Percentiles rank a stretch among this genome's conserved stretches.
Evolutionary conservation across 208 protist species (phyloP).

Genomic region (Trypanosoma boissoni): DNA sequence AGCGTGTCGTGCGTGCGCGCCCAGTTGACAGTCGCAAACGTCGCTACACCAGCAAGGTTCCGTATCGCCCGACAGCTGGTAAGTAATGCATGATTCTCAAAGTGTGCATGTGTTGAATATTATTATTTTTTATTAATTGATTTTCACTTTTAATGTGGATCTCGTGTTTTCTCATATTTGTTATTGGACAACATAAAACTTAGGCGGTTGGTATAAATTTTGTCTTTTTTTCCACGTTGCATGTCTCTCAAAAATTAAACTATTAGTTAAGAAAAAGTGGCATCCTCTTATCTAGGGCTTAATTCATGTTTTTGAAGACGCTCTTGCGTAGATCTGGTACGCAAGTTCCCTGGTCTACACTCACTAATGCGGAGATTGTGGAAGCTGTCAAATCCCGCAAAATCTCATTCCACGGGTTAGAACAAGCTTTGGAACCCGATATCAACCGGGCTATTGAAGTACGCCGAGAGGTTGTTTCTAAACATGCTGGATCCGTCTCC

Average conservation of each 20-base stretch:
- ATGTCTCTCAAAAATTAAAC: not conserved
- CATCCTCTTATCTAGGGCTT: not conserved
- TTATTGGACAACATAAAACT: too few species aligned
- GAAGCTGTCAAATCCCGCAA: constrained; percentile 68
- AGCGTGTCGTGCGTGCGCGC: constrained; percentile 94
- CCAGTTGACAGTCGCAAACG: constrained; percentile 77
- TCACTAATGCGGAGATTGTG: constrained; percentile 71
- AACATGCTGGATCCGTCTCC: constrained; percentile 16
- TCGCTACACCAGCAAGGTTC: constrained; percentile 84
- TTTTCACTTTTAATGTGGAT: constrained; percentile 13
- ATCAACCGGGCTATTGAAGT: constrained; percentile 86
- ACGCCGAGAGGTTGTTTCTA: constrained; percentile 70
- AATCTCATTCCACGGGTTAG: constrained; percentile 82
- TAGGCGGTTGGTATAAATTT: too few species aligned
- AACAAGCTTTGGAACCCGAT: constrained; percentile 82
- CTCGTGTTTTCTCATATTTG: constrained; percentile 10
- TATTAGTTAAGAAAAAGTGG: not conserved
- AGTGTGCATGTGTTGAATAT: constrained; percentile 6
- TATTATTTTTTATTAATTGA: constrained; percentile 2
- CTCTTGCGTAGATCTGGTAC: constrained; percentile 10
- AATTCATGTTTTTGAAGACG: constrained; percentile 27
- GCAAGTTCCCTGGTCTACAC: constrained; percentile 44
- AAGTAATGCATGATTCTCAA: constrained; percentile 18
- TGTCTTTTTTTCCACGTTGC: constrained; percentile 7
- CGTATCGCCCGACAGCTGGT: constrained; percentile 46